Percentiles rank a stretch among this genome's conserved stretches.
phyloP scores from a whole-genome alignment of 169 alveolate genomes.

The Plasmodium berghei region DNA sequence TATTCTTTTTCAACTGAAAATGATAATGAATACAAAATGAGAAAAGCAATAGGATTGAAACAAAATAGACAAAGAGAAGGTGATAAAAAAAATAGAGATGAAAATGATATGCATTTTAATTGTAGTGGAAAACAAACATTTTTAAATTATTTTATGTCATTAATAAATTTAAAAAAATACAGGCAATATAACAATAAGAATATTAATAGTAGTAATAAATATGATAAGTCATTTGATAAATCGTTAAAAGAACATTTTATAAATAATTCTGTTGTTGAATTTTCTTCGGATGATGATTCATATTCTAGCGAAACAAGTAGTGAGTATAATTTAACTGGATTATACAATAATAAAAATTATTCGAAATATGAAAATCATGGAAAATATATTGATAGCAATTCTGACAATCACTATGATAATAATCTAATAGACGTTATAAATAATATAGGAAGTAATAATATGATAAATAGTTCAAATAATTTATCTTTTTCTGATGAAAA shows the following conservation, averaged over 20 bases:
- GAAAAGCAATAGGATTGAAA: conserved; percentile 10
- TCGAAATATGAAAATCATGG: background rate
- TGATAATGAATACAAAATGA: conserved; percentile 56
- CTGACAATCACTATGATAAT: background rate
- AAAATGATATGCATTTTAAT: background rate
- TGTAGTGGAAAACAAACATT: conserved; percentile 35
- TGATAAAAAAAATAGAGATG: conserved; percentile 4
- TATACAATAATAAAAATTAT: background rate
- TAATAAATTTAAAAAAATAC: conserved; percentile 25
- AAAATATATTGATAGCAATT: background rate
- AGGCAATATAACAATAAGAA: background rate
- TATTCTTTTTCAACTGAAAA: conserved; percentile 57
- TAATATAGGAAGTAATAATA: background rate
- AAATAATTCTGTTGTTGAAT: conserved; percentile 10
- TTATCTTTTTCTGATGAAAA: conserved; percentile 18
- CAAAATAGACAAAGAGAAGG: conserved; percentile 12
- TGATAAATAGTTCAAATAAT: background rate
- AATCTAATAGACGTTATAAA: background rate
- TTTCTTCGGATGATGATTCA: conserved; percentile 50
- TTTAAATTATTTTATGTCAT: conserved; percentile 35
- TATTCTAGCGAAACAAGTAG: conserved; percentile 68
- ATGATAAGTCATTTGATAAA: conserved; percentile 31
- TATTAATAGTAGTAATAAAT: conserved; percentile 1
- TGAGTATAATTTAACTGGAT: conserved; percentile 3
- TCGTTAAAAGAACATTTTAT: conserved; percentile 58